A percentile compares a stretch with the other conserved stretches of the same genome.
Evolutionary conservation across 208 protist species (phyloP).

Genomic region (Wallacemonas collosoma): DNA sequence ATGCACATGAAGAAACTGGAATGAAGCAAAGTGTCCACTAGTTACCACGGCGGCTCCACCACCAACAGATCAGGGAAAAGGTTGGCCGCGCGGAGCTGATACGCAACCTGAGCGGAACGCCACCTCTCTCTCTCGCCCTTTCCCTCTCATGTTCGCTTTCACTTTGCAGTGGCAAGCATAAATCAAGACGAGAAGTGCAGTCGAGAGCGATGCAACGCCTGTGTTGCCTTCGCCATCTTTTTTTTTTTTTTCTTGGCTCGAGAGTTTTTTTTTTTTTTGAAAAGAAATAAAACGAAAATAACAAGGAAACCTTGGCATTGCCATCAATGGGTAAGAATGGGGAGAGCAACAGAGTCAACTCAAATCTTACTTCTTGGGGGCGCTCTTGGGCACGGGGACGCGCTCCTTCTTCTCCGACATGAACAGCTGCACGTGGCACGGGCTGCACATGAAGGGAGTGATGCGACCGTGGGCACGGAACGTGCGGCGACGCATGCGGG

Average conservation of each 20-base stretch:
- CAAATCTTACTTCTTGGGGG: slow-evolving; percentile 78
- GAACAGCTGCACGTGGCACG: slow-evolving; percentile 85
- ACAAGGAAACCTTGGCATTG: slow-evolving; percentile 20
- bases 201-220: neutral
- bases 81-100: too few species aligned
- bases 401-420: slow-evolving; percentile 87
- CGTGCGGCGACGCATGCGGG: slow-evolving; percentile 92
- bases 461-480: slow-evolving; percentile 97
- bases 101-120: too few species aligned
- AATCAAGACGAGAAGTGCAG: neutral
- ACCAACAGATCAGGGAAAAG: too few species aligned
- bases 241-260: neutral
- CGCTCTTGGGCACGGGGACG: slow-evolving; percentile 77
- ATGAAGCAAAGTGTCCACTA: too few species aligned
- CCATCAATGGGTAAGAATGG: slow-evolving; percentile 16
- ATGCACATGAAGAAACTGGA: too few species aligned
- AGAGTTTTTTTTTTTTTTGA: slow-evolving; percentile 17
- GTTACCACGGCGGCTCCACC: too few species aligned
- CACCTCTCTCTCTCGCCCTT: too few species aligned
- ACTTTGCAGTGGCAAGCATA: too few species aligned
- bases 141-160: too few species aligned
- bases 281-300: slow-evolving; percentile 23
- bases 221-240: neutral
- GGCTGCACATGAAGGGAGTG: slow-evolving; percentile 93
- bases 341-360: neutral